Percentiles rank a stretch among this genome's conserved stretches.
Conservation (phyloP, 225 moss, liverwort and hornwort genomes). For the Straminergon stramineum region DNA sequence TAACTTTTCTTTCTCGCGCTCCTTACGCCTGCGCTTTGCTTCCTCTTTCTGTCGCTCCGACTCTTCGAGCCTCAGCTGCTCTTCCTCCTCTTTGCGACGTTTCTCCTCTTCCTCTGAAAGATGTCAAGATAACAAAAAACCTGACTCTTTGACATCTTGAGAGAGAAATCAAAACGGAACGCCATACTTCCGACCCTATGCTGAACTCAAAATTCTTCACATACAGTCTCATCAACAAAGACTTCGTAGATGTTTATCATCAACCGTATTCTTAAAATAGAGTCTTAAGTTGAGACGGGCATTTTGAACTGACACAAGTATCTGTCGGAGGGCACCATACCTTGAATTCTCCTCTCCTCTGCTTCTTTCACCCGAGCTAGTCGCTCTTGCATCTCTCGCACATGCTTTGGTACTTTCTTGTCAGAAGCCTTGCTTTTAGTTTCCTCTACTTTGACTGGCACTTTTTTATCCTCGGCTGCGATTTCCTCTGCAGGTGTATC, state of each 20-base stretch:
- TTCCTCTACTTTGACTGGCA: slow-evolving; percentile 48
- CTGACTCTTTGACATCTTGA: not conserved
- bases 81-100: slow-evolving; percentile 78
- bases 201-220: not conserved
- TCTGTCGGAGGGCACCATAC: not conserved
- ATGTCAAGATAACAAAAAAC: not conserved
- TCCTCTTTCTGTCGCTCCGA: slow-evolving; percentile 87
- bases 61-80: slow-evolving; percentile 71
- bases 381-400: slow-evolving; percentile 97
- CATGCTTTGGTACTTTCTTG: slow-evolving; percentile 89
- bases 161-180: not conserved
- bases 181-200: not conserved
- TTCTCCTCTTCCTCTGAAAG: slow-evolving; percentile 86
- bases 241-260: not conserved
- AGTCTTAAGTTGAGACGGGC: not conserved
- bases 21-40: slow-evolving; percentile 68
- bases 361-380: slow-evolving; percentile 82
- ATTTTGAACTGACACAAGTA: not conserved
- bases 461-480: slow-evolving; percentile 27
- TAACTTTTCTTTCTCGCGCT: slow-evolving; percentile 96
- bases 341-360: slow-evolving; percentile 77
- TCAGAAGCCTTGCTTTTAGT: slow-evolving; percentile 65
- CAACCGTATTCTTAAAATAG: not conserved
- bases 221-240: not conserved
- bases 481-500: slow-evolving; percentile 55